phyloP scores from a whole-genome alignment of 78 protist genomes.

The Dictyostelium brefeldianum region DNA sequence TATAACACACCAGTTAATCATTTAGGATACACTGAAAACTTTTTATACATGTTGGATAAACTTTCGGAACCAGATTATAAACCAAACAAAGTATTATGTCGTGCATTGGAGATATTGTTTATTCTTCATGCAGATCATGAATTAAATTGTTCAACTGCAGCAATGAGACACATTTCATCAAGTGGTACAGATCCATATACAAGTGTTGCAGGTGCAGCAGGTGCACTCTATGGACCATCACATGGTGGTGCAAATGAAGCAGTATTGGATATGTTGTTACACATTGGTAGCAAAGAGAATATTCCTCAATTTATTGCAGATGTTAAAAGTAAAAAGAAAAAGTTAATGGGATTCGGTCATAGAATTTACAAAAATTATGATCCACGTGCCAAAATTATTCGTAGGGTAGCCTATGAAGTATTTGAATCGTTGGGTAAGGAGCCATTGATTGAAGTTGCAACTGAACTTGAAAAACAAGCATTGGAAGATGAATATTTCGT shows the following conservation, averaged over 20 bases:
- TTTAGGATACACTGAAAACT: slow-evolving; percentile 76
- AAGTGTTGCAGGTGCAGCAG: slow-evolving; percentile 79
- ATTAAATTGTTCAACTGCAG: slow-evolving; percentile 91
- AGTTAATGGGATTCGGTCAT: slow-evolving; percentile 92
- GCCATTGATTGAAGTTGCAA: slow-evolving; percentile 84
- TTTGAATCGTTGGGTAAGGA: slow-evolving; percentile 37
- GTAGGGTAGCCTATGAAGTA: slow-evolving; percentile 60
- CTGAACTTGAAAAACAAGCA: slow-evolving; percentile 84
- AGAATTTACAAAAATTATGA: slow-evolving; percentile 91
- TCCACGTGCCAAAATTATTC: slow-evolving; percentile 89
- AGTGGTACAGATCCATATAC: slow-evolving; percentile 84
- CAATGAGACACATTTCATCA: slow-evolving; percentile 84
- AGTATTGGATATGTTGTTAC: slow-evolving; percentile 87
- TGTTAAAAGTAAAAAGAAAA: slow-evolving; percentile 74
- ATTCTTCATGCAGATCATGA: slow-evolving; percentile 93
- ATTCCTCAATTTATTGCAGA: slow-evolving; percentile 61
- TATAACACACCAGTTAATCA: slow-evolving; percentile 74
- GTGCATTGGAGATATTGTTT: slow-evolving; percentile 88
- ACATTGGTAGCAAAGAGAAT: slow-evolving; percentile 86
- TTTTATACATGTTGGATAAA: slow-evolving; percentile 84
- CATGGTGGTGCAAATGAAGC: slow-evolving; percentile 95
- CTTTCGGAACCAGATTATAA: slow-evolving; percentile 41
- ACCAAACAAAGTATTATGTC: slow-evolving; percentile 78
- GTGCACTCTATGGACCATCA: slow-evolving; percentile 92
- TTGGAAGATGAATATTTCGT: slow-evolving; percentile 84